Evolutionary conservation across 2,329 filamentous ascomycete genomes (phyloP).

Genomic region (Xylariales sp.): DNA sequence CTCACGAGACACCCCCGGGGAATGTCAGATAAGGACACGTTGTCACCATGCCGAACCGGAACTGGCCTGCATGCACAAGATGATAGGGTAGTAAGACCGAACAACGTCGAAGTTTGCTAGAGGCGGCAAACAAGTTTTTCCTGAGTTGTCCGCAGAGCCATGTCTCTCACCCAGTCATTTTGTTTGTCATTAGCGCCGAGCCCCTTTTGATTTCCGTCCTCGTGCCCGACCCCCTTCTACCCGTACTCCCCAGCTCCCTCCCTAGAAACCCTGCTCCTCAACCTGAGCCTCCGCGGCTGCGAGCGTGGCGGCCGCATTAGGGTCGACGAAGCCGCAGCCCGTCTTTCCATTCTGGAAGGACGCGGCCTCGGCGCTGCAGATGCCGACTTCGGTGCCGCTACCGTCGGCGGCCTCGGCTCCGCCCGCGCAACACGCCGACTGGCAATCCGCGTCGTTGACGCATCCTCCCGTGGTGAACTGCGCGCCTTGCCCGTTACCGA

Average conservation of each 20-base stretch:
- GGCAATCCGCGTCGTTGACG: conserved; percentile 51
- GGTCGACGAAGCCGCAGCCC: conserved; percentile 53
- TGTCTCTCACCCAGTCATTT: background rate
- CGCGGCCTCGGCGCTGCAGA: conserved; percentile 53
- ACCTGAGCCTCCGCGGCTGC: conserved; percentile 49
- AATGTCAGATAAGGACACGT: background rate
- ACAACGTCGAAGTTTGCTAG: background rate
- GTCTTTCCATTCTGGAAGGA: conserved; percentile 53
- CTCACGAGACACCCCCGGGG: background rate
- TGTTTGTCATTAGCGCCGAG: background rate
- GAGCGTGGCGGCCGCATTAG: conserved; percentile 48
- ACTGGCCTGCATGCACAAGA: background rate
- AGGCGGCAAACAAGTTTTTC: background rate
- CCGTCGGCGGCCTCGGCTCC: conserved; percentile 44
- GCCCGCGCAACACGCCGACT: conserved; percentile 50
- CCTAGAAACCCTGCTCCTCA: conserved; percentile 51
- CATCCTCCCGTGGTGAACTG: conserved; percentile 56
- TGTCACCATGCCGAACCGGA: background rate
- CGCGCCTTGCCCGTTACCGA: conserved; percentile 49
- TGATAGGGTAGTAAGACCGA: background rate
- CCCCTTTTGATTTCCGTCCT: background rate
- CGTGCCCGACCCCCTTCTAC: background rate
- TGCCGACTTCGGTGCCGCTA: conserved; percentile 46
- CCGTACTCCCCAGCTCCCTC: background rate
- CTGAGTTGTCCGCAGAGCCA: background rate